These are phyloP conservation scores for Eucalyptus tenuipes DNA, from an alignment of 345 rosid genomes.

Conservation along the genomic window DNA sequence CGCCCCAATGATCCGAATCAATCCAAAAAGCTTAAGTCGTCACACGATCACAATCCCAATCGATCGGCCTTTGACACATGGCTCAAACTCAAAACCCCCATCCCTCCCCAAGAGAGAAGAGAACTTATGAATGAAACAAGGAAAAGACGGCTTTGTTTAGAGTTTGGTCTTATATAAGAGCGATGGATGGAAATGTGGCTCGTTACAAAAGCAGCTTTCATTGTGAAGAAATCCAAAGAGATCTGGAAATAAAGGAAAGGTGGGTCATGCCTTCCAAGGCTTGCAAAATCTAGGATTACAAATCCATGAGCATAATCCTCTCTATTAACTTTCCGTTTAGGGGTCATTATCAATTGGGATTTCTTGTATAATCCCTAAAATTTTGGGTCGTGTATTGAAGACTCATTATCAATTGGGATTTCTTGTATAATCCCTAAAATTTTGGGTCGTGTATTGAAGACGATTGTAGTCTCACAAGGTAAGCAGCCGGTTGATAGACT, in stretches of 20 bases:
- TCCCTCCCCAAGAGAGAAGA: background rate
- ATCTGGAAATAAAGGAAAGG: background rate
- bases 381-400: background rate
- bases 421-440: background rate
- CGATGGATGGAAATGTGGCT: background rate
- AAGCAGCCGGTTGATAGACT: no score
- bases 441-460: background rate
- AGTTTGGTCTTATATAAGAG: background rate
- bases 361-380: background rate
- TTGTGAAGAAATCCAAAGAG: background rate
- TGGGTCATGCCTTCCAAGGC: background rate
- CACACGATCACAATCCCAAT: no score
- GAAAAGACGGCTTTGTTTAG: background rate
- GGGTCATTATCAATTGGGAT: background rate
- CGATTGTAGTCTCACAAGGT: background rate
- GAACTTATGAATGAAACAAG: background rate
- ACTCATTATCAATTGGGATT: background rate
- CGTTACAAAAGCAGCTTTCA: background rate
- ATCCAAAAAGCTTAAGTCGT: no score
- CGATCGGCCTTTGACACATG: fast-evolving
- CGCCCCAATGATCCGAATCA: no score
- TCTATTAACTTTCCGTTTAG: background rate
- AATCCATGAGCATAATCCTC: no score
- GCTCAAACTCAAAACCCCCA: background rate
- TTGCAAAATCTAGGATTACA: background rate